Evolutionary conservation across 2,329 filamentous ascomycete species (phyloP), one percentile per base, ranked within the genome.

Genomic region (Exophiala viscosa): DNA sequence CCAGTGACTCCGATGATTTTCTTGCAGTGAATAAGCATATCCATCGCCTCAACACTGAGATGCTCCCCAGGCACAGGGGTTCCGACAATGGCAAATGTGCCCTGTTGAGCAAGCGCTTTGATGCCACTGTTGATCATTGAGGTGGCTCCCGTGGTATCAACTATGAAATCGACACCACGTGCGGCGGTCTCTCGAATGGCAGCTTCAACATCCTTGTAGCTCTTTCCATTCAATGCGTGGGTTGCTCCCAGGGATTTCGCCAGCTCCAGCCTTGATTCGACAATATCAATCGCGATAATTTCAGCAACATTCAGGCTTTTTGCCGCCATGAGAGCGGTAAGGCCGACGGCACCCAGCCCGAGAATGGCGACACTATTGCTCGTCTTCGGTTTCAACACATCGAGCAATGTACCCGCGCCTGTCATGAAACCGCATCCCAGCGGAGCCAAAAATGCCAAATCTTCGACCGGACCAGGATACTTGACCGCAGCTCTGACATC

Each of bases 321-420:
- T 0, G 76, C 73, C 3, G 73, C 76, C 71, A 75, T 77, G 42
- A 79, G 65, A 1, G 73, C 75, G 32, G 65, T 66, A 36, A 78
- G 62, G 1, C 75, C 75, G 0, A 79, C 74, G 5, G 72, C 74
- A 4, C 74, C 73, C 0, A 76, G 66, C 4, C 73, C 75, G 20
- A 75, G 62, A 33, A 77, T 64, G 14, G 69, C 66, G 33, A 77
- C 61, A 3, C 64, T 57, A 52, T 75, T 71, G 0, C 64, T 59
- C 6, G 62, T 51, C 8, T 62, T 64, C 0, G 70, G 69, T 28
- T 71, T 59, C 0, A 71, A 67, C 13, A 71, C 69, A 42, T 73
- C 71, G 44, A 69, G 49, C 4, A 73, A 66, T 5, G 70, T 68
- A 3, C 70, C 74, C 40, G 64, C 66, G 10, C 74, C 75, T 11